Percentiles rank a stretch among this genome's conserved stretches.
Evolutionary conservation across 805 yeast species (phyloP).

Genomic region (Candida suzukii): DNA sequence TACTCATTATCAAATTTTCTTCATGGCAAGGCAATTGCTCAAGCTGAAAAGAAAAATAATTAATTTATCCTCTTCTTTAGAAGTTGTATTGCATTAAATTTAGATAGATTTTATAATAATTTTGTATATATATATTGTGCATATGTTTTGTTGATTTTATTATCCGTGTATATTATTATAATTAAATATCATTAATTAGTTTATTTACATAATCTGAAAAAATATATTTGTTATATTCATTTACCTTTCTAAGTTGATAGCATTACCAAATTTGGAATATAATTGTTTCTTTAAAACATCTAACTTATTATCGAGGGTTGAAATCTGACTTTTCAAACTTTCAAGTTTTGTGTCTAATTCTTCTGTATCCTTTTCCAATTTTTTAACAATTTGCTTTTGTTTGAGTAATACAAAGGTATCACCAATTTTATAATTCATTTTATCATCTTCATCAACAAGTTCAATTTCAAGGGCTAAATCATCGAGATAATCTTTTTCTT

Average conservation of each 20-base stretch:
- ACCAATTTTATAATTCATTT: conserved; percentile 72
- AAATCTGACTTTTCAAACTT: conserved; percentile 38
- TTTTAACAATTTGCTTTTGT: conserved; percentile 59
- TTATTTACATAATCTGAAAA: too few relatives aligned
- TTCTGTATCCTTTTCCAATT: conserved; percentile 58
- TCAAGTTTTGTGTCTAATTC: conserved; percentile 43
- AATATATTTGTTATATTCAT: neutral
- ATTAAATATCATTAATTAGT: too few relatives aligned
- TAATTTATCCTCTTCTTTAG: too few relatives aligned
- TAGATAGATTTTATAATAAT: too few relatives aligned
- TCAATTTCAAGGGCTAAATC: conserved; percentile 84
- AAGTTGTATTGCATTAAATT: too few relatives aligned
- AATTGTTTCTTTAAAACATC: conserved; percentile 59
- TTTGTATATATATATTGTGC: too few relatives aligned
- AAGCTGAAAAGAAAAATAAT: too few relatives aligned
- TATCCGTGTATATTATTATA: too few relatives aligned
- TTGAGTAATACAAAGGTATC: conserved; percentile 68
- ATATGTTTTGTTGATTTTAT: too few relatives aligned
- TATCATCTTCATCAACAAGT: conserved; percentile 70
- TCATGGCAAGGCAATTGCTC: too few relatives aligned
- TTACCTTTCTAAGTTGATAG: conserved; percentile 74
- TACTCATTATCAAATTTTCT: conserved; percentile 22
- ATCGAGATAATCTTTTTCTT: conserved; percentile 82
- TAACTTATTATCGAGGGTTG: conserved; percentile 47
- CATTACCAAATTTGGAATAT: conserved; percentile 83